Conservation (phyloP, 352 stramenopile species). For the Phytophthora vignae region DNA sequence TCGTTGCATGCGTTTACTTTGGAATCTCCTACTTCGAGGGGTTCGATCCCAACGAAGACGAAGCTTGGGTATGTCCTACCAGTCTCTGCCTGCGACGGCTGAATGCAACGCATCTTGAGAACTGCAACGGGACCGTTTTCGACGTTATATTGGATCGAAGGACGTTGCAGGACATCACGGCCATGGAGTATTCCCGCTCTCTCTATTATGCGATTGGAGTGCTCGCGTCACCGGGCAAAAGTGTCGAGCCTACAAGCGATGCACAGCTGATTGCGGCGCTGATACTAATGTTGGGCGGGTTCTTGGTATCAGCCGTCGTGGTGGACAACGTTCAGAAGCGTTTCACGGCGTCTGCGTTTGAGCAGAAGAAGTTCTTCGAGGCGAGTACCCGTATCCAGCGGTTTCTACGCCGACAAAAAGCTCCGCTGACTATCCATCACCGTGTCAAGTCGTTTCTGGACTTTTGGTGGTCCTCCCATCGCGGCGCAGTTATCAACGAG, state of each 20-base stretch:
- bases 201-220: slow-evolving; percentile 16
- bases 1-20: slow-evolving; percentile 50
- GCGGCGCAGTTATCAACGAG: slow-evolving; percentile 54
- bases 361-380: slow-evolving; percentile 31
- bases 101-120: slow-evolving; percentile 16
- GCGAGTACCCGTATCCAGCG: slow-evolving; percentile 53
- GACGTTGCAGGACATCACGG: background rate
- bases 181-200: slow-evolving; percentile 4
- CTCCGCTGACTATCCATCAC: slow-evolving; percentile 48
- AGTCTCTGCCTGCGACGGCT: slow-evolving; percentile 25
- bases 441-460: slow-evolving; percentile 62
- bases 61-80: slow-evolving; percentile 34
- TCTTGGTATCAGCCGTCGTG: slow-evolving; percentile 46
- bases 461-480: slow-evolving; percentile 68
- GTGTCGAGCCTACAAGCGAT: slow-evolving; percentile 44
- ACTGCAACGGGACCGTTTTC: slow-evolving; percentile 3
- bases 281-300: slow-evolving; percentile 47
- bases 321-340: slow-evolving; percentile 59
- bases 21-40: slow-evolving; percentile 37
- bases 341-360: slow-evolving; percentile 52
- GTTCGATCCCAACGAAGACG: slow-evolving; percentile 26
- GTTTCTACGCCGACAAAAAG: slow-evolving; percentile 59
- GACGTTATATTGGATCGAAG: background rate
- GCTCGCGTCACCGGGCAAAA: slow-evolving; percentile 33
- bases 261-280: slow-evolving; percentile 41